Evolutionary conservation across 768 basidiomycete genomes (phyloP), one percentile per base, ranked within the genome.

Genomic region (Solioccasus polychromus): DNA sequence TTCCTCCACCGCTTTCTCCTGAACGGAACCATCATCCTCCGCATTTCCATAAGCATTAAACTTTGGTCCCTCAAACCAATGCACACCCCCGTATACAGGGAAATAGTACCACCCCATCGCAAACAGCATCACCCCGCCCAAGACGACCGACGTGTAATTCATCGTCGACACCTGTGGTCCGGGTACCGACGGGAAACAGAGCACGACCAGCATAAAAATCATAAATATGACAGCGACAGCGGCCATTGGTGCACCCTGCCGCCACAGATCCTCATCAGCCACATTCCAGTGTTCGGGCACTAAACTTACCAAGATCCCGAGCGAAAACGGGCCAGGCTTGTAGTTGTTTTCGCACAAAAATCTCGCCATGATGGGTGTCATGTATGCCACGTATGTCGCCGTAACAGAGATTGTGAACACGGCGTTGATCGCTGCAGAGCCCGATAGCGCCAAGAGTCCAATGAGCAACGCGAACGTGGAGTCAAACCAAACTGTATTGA

Each of bases 111-210:
- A 88, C 0, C 66, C 47, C 5, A 81, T 53, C 6, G 80, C 74
- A 17, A 88, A 70, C 6, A 71, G 31, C 45, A 85, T 62, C 3
- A 79, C 73, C 2, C 79, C 82, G 0, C 78, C 79, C 8, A 80
- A 67, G 3, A 90, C 83, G 19, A 83, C 78, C 23, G 81, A 69
- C 0, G 79, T 74, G 53, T 88, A 88, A 59, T 88, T 88, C 85
- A 89, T 86, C 36, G 68, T 65, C 11, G 69, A 60, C 2, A 66
- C 66, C 15, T 60, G 58, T 0, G 81, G 69, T 5, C 59, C 53
- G 1, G 76, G 76, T n/a, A 70, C 71, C 9, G 72, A 60, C 11
- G 82, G 84, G 73, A 86, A 87, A 50, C 78, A 66, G 55, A 83
- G 76, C 1, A 85, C 71, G 44, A 83, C 53, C 36, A 70, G 64